Evolutionary conservation across 148 eudicot genomes (phyloP).

Genomic region (Selenicereus undatus): DNA sequence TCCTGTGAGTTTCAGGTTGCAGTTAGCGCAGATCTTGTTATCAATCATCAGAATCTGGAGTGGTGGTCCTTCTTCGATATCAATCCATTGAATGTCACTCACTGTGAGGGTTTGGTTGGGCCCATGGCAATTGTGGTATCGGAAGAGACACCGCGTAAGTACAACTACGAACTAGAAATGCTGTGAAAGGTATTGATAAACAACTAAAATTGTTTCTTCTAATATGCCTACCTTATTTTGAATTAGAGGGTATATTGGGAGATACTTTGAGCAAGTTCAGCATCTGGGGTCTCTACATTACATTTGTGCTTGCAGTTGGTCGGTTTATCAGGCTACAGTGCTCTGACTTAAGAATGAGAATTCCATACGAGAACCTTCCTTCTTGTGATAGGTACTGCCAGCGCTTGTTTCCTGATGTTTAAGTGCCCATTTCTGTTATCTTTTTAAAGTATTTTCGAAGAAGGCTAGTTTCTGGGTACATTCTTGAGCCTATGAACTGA

Average conservation of each 20-base stretch:
- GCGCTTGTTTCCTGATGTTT: background rate
- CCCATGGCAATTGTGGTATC: slow-evolving; percentile 88
- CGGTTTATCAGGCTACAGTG: slow-evolving; percentile 98
- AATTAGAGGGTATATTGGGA: slow-evolving; percentile 88
- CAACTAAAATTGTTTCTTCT: slow-evolving; percentile 9
- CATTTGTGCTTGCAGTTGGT: slow-evolving; percentile 97
- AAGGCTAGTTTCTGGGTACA: background rate
- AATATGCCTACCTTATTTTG: slow-evolving; percentile 9
- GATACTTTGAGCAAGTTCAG: slow-evolving; percentile 98
- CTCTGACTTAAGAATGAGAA: slow-evolving; percentile 95
- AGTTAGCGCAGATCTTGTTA: slow-evolving; percentile 71
- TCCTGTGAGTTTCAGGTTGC: slow-evolving; percentile 35
- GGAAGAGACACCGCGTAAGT: slow-evolving; percentile 99
- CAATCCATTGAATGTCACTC: slow-evolving; percentile 37
- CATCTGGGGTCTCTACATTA: slow-evolving; percentile 98
- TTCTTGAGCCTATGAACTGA: background rate
- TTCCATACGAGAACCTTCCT: slow-evolving; percentile 97
- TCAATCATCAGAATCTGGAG: slow-evolving; percentile 48
- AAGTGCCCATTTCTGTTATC: background rate
- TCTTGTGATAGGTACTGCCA: slow-evolving; percentile 75
- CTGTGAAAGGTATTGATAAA: slow-evolving; percentile 1
- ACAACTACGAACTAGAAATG: slow-evolving; percentile 1
- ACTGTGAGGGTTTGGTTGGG: slow-evolving; percentile 69
- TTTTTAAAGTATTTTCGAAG: background rate
- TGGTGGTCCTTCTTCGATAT: slow-evolving; percentile 96